A percentile compares a stretch with the other conserved stretches of the same genome.
Conservation (phyloP, 495 filamentous ascomycete genomes). For the Xylaria nigripes region DNA sequence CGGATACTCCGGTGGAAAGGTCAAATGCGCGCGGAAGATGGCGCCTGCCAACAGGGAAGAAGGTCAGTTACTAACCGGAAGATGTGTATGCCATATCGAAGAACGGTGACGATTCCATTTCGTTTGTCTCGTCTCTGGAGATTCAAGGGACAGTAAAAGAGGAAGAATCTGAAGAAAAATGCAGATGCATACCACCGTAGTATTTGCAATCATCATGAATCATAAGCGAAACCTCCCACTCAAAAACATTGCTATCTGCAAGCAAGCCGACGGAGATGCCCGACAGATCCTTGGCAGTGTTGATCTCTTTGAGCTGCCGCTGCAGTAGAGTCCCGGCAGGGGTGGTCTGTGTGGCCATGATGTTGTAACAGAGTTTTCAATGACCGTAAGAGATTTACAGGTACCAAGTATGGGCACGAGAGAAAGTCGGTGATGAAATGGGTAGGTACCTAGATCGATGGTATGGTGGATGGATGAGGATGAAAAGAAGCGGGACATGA, state of each 20-base stretch:
- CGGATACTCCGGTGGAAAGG: constrained; percentile 77
- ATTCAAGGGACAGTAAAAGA: not conserved
- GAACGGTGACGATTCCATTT: too few relatives aligned
- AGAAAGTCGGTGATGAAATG: too few relatives aligned
- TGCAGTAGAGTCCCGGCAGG: constrained; percentile 65
- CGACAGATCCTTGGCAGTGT: constrained; percentile 80
- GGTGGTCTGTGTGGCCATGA: constrained; percentile 1
- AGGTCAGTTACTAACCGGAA: not conserved
- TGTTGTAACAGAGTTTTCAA: too few relatives aligned
- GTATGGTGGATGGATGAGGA: too few relatives aligned
- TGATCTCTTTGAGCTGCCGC: constrained; percentile 88
- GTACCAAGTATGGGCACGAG: too few relatives aligned
- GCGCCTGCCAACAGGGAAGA: constrained; percentile 50
- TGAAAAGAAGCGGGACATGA: too few relatives aligned
- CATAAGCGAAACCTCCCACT: constrained; percentile 99
- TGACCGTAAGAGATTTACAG: too few relatives aligned
- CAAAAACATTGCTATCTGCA: constrained; percentile 80
- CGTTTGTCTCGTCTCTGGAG: not conserved
- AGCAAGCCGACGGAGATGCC: constrained; percentile 90
- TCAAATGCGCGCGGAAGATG: constrained; percentile 76
- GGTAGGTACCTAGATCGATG: too few relatives aligned
- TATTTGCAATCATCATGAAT: constrained; percentile 92
- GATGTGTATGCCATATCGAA: too few relatives aligned
- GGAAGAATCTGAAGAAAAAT: not conserved
- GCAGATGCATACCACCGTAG: constrained; percentile 61